Evolutionary conservation across 2,329 filamentous ascomycete species (phyloP).

Genomic region (Remersonia thermophila): DNA sequence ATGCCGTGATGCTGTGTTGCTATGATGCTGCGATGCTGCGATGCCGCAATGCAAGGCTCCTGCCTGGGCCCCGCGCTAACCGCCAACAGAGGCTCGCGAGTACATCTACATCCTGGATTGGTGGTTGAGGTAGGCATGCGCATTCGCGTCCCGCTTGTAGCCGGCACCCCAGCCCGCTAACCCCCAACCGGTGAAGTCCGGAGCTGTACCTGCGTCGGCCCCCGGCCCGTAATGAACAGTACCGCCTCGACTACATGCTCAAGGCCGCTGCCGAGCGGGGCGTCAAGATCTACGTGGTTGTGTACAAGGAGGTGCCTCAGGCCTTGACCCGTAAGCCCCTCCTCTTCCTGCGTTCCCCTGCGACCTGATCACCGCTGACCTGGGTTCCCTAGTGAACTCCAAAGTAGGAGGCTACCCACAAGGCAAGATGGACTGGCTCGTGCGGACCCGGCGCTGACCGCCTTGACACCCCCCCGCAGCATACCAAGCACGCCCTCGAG

Average conservation of each 20-base stretch:
- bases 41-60: too few species aligned
- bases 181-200: slow-evolving; percentile 38
- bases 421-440: too few species aligned
- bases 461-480: slow-evolving; percentile 26
- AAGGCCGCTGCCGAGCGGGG: slow-evolving; percentile 71
- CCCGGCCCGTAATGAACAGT: slow-evolving; percentile 68
- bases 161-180: background rate
- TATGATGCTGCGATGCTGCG: too few species aligned
- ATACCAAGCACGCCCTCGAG: slow-evolving; percentile 72
- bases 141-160: too few species aligned
- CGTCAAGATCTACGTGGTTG: slow-evolving; percentile 72
- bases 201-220: slow-evolving; percentile 80
- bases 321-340: slow-evolving; percentile 59
- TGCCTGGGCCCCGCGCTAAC: slow-evolving; percentile 7
- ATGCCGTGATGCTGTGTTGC: too few species aligned
- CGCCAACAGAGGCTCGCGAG: slow-evolving; percentile 48
- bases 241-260: slow-evolving; percentile 73
- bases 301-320: slow-evolving; percentile 84
- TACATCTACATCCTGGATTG: slow-evolving; percentile 79
- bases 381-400: slow-evolving; percentile 24
- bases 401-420: slow-evolving; percentile 15
- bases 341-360: too few species aligned
- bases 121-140: slow-evolving; percentile 51
- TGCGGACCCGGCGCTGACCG: background rate
- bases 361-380: too few species aligned